Percentiles rank a stretch among this genome's conserved stretches.
These are phyloP conservation scores for Fraxinus baroniana DNA, from an alignment of 305 asterid genomes.

Conservation along the genomic window DNA sequence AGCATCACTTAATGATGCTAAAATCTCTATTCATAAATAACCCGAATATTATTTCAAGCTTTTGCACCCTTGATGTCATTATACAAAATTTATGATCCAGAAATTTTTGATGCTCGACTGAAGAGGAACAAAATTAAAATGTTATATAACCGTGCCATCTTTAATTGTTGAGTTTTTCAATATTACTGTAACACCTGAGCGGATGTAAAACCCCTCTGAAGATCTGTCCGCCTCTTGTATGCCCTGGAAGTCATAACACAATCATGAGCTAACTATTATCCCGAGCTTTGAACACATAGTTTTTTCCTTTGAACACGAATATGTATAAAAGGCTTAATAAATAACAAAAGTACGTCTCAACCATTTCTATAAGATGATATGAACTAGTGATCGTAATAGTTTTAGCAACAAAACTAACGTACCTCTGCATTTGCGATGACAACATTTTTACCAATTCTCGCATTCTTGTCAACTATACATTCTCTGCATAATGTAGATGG, in stretches of 20 bases:
- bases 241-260: conserved; percentile 55
- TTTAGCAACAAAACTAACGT: background rate
- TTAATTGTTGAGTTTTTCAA: conserved; percentile 67
- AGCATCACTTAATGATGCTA: conserved; percentile 7
- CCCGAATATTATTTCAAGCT: conserved; percentile 5
- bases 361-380: background rate
- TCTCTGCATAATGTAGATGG: conserved; percentile 45
- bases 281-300: background rate
- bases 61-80: conserved; percentile 8
- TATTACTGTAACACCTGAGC: conserved; percentile 75
- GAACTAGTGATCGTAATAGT: background rate
- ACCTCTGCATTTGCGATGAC: conserved; percentile 86
- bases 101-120: conserved; percentile 17
- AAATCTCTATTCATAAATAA: conserved; percentile 20
- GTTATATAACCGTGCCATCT: conserved; percentile 77
- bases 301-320: background rate
- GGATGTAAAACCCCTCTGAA: conserved; percentile 83
- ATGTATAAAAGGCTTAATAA: background rate
- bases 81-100: conserved; percentile 17
- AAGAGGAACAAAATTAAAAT: conserved; percentile 21
- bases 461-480: conserved; percentile 94
- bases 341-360: background rate
- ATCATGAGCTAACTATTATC: background rate
- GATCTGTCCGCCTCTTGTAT: conserved; percentile 93
- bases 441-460: conserved; percentile 82